Percentiles rank a stretch among this genome's conserved stretches.
phyloP scores from a whole-genome alignment of 2,329 filamentous ascomycete species.

The Trichothecium sympodiale region DNA sequence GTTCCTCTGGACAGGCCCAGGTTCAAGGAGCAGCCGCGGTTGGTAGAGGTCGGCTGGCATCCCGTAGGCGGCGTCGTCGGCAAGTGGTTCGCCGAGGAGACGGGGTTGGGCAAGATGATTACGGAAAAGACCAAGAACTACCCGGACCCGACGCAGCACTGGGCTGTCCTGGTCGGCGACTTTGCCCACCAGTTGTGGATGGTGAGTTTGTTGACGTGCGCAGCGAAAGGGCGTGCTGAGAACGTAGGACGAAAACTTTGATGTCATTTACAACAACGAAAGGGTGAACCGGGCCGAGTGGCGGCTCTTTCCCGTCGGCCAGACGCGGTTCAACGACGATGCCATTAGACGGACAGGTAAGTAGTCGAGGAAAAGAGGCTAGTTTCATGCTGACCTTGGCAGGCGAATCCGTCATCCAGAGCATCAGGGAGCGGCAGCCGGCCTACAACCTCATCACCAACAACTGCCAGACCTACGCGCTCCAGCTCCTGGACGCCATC shows the following conservation, averaged over 20 bases:
- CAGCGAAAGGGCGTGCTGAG: background rate
- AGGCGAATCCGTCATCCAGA: conserved; percentile 42
- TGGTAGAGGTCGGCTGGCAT: conserved; percentile 46
- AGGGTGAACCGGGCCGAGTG: conserved; percentile 33
- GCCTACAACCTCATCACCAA: conserved; percentile 49
- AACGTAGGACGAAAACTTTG: conserved; percentile 37
- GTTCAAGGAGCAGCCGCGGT: conserved; percentile 17
- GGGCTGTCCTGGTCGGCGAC: conserved; percentile 45
- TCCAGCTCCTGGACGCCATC: conserved; percentile 41
- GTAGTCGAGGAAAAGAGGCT: conserved; percentile 8
- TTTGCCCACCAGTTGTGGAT: conserved; percentile 50
- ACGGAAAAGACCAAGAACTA: conserved; percentile 42
- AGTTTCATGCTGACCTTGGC: conserved; percentile 2
- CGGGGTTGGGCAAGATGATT: conserved; percentile 43
- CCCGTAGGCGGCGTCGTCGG: conserved; percentile 44
- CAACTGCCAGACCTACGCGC: conserved; percentile 48
- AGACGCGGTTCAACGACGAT: conserved; percentile 44
- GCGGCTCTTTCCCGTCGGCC: conserved; percentile 38
- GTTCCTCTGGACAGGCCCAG: conserved; percentile 17
- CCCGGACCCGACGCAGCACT: conserved; percentile 49
- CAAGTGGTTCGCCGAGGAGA: conserved; percentile 48
- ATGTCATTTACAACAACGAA: conserved; percentile 46
- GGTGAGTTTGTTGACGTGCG: conserved; percentile 20
- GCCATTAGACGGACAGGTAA: conserved; percentile 35
- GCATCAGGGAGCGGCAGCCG: conserved; percentile 35